Evolutionary conservation across 352 stramenopile genomes (phyloP).

Genomic region (Phytophthora citricola): DNA sequence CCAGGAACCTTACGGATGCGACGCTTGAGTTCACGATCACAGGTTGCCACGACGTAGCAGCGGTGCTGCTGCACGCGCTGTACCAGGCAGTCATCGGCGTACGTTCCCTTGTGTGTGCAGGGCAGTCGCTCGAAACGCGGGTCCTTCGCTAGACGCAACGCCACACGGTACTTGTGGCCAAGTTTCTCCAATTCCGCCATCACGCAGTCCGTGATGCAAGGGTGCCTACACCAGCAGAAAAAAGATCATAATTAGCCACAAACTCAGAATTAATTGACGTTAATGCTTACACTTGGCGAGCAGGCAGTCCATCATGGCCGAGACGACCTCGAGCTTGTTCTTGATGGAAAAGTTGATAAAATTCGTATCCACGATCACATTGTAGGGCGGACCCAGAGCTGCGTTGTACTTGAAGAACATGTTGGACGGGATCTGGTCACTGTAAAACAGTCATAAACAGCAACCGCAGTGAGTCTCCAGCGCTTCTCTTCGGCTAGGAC

Average conservation of each 20-base stretch:
- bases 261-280: not conserved
- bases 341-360: constrained; percentile 99
- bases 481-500: not conserved
- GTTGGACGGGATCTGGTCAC: constrained; percentile 96
- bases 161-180: constrained; percentile 97
- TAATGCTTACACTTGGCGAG: constrained; percentile 95
- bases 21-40: constrained; percentile 99
- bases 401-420: constrained; percentile 99
- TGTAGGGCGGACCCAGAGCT: constrained; percentile 97
- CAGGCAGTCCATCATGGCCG: constrained; percentile 99
- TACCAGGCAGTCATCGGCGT: constrained; percentile 99
- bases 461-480: constrained; percentile 21
- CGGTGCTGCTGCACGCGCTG: constrained; percentile 93
- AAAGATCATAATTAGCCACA: not conserved
- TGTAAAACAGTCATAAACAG: constrained; percentile 28
- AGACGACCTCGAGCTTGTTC: constrained; percentile 99
- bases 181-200: constrained; percentile 99
- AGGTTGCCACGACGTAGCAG: constrained; percentile 99
- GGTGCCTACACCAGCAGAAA: constrained; percentile 52
- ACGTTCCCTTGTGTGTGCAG: constrained; percentile 98
- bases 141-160: constrained; percentile 96
- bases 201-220: constrained; percentile 99
- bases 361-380: constrained; percentile 99
- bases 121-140: constrained; percentile 98
- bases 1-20: constrained; percentile 99